Percentiles rank a stretch among this genome's conserved stretches.
Conservation (phyloP, 306 rosid genomes). For the Erythrophleum fordii region DNA sequence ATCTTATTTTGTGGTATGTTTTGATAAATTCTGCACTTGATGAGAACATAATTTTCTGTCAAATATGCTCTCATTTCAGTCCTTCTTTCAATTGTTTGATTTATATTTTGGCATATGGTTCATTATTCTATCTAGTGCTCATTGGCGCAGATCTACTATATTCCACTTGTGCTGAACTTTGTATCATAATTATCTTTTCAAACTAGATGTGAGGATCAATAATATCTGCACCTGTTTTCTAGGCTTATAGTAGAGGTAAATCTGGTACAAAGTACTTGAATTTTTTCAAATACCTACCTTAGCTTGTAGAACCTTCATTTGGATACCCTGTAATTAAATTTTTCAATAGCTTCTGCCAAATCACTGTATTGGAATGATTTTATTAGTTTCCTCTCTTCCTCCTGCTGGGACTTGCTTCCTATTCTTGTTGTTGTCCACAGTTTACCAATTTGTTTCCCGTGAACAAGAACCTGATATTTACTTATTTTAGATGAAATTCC, state of each 20-base stretch:
- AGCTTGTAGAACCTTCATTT: too few species aligned
- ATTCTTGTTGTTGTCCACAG: background rate
- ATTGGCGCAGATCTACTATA: background rate
- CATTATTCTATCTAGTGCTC: slow-evolving; percentile 4
- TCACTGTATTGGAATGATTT: background rate
- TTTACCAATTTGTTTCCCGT: background rate
- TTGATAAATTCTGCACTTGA: background rate
- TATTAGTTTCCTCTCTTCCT: background rate
- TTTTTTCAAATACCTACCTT: too few species aligned
- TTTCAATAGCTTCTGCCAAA: background rate
- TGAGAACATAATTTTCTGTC: background rate
- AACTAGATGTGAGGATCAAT: background rate
- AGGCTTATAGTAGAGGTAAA: too few species aligned
- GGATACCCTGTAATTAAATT: too few species aligned
- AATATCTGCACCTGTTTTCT: too few species aligned
- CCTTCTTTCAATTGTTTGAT: background rate
- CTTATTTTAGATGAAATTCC: background rate
- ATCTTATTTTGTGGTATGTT: background rate
- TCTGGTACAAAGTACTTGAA: too few species aligned
- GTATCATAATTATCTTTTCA: background rate
- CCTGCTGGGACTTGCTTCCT: background rate
- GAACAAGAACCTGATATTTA: background rate
- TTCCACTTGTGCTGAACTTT: background rate
- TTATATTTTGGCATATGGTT: background rate
- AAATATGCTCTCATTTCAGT: background rate